These are phyloP conservation scores for Herpotrichia juniperi DNA, from an alignment of 2,329 filamentous ascomycete species.

Conservation along the genomic window DNA sequence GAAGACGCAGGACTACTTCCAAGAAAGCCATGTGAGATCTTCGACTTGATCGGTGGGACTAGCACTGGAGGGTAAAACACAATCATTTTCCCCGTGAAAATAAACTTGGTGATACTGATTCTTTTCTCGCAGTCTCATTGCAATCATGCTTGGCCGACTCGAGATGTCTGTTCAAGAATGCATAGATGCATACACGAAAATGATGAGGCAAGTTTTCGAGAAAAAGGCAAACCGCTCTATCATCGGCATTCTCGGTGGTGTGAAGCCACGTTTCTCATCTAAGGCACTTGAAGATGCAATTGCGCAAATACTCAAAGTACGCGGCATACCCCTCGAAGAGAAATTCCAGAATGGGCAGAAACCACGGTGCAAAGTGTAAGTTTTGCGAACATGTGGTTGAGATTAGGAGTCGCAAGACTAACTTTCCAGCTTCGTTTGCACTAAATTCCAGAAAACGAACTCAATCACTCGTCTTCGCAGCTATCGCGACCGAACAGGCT, in stretches of 20 bases:
- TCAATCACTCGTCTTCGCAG: slow-evolving; percentile 42
- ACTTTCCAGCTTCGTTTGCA: slow-evolving; percentile 48
- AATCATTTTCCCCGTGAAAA: slow-evolving; percentile 7
- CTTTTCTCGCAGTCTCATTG: slow-evolving; percentile 18
- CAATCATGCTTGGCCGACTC: slow-evolving; percentile 27
- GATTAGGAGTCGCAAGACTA: not conserved
- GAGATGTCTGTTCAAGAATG: slow-evolving; percentile 25
- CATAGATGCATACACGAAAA: slow-evolving; percentile 19
- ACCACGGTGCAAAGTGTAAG: slow-evolving; percentile 17
- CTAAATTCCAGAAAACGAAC: slow-evolving; percentile 21
- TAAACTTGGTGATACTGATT: not conserved
- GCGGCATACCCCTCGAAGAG: slow-evolving; percentile 7
- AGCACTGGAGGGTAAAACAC: slow-evolving; percentile 27
- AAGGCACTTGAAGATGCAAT: slow-evolving; percentile 17
- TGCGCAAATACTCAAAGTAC: slow-evolving; percentile 7
- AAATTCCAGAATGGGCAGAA: slow-evolving; percentile 11
- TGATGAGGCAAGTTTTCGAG: slow-evolving; percentile 18
- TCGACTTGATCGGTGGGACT: slow-evolving; percentile 32
- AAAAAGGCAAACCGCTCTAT: slow-evolving; percentile 12
- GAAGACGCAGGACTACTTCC: slow-evolving; percentile 11
- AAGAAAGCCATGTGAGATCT: slow-evolving; percentile 24
- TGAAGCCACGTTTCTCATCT: slow-evolving; percentile 19
- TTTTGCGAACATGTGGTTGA: not conserved
- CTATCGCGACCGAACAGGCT: slow-evolving; percentile 10
- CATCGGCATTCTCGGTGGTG: slow-evolving; percentile 4